Percentiles rank a stretch among this genome's conserved stretches.
These are phyloP conservation scores for Candida saitoana DNA, from an alignment of 805 yeast species.

Conservation along the genomic window DNA sequence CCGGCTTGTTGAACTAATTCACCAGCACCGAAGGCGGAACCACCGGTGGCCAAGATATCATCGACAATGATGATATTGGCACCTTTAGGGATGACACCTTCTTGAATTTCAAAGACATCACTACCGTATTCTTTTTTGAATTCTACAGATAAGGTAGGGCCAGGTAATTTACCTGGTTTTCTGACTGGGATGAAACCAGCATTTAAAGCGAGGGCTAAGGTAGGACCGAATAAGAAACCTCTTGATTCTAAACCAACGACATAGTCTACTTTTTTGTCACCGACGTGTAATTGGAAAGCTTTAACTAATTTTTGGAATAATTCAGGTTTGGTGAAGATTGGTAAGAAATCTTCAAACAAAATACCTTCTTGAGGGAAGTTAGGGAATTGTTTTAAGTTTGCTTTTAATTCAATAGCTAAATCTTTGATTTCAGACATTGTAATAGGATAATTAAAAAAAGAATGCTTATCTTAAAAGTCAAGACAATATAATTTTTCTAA, in stretches of 20 bases:
- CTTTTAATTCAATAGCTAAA: constrained; percentile 36
- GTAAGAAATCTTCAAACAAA: constrained; percentile 92
- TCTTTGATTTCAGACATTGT: constrained; percentile 19
- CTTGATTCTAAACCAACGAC: constrained; percentile 94
- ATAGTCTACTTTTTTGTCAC: constrained; percentile 69
- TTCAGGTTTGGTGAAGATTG: constrained; percentile 80
- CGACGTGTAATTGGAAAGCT: constrained; percentile 75
- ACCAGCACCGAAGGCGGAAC: constrained; percentile 93
- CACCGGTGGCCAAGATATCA: constrained; percentile 97
- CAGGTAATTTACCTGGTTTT: constrained; percentile 94
- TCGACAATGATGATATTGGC: constrained; percentile 85
- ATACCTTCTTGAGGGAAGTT: constrained; percentile 94
- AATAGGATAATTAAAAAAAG: no score
- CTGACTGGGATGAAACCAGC: constrained; percentile 95
- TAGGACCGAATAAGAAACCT: constrained; percentile 95
- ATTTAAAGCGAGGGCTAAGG: constrained; percentile 82
- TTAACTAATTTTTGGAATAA: constrained; percentile 75
- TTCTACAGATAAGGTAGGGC: constrained; percentile 65
- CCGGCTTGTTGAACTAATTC: constrained; percentile 64
- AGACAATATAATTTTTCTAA: no score
- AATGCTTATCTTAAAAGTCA: no score
- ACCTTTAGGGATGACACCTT: constrained; percentile 72
- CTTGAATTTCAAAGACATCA: constrained; percentile 87
- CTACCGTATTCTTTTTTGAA: constrained; percentile 90
- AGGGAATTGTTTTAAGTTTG: constrained; percentile 63